A percentile compares a stretch with the other conserved stretches of the same genome.
Evolutionary conservation across 2,329 filamentous ascomycete genomes (phyloP).

Genomic region (Cladosporium sp.): DNA sequence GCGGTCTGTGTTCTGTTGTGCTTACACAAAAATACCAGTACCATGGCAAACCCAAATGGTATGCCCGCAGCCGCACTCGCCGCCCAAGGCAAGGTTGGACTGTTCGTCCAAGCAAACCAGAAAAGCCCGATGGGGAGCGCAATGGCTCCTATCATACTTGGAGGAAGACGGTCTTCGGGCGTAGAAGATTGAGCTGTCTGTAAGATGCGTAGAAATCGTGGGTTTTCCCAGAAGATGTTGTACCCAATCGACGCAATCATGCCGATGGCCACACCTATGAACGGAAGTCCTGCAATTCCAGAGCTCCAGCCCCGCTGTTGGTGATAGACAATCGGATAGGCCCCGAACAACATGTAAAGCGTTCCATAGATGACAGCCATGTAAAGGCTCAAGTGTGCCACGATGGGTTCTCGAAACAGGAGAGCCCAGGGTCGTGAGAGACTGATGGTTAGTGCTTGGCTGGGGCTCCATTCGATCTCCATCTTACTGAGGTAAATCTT

Average conservation of each 20-base stretch:
- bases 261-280: slow-evolving; percentile 65
- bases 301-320: slow-evolving; percentile 54
- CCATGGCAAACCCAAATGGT: slow-evolving; percentile 56
- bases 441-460: slow-evolving; percentile 48
- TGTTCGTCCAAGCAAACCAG: slow-evolving; percentile 66
- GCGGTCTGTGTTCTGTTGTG: too few relatives aligned
- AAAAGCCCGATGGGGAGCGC: slow-evolving; percentile 63
- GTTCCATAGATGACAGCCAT: slow-evolving; percentile 56
- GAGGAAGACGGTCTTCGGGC: slow-evolving; percentile 62
- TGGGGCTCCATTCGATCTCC: slow-evolving; percentile 33
- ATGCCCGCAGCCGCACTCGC: slow-evolving; percentile 47
- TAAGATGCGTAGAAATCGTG: too few relatives aligned
- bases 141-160: slow-evolving; percentile 58
- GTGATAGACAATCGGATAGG: slow-evolving; percentile 60
- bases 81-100: slow-evolving; percentile 53
- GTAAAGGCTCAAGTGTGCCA: slow-evolving; percentile 61
- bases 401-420: slow-evolving; percentile 66
- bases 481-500: slow-evolving; percentile 55
- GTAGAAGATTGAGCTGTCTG: too few relatives aligned
- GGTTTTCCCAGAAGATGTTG: too few relatives aligned
- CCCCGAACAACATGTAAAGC: slow-evolving; percentile 49
- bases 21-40: slow-evolving; percentile 64
- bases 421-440: slow-evolving; percentile 65
- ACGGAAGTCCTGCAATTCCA: slow-evolving; percentile 61
- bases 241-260: slow-evolving; percentile 58